A percentile compares a stretch with the other conserved stretches of the same genome.
Evolutionary conservation across 2,329 filamentous ascomycete species (phyloP).

Genomic region (Xylaria sp.): DNA sequence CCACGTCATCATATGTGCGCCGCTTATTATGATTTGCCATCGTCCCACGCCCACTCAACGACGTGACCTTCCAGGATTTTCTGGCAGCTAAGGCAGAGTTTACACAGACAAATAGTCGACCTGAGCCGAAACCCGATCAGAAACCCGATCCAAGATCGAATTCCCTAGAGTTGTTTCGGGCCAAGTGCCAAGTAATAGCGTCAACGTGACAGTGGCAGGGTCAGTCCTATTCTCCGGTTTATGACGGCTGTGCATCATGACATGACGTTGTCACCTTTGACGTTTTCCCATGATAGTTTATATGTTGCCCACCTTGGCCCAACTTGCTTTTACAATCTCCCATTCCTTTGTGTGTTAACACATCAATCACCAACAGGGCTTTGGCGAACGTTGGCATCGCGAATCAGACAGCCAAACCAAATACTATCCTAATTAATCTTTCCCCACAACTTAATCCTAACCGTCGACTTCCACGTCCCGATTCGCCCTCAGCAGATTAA

Average conservation of each 20-base stretch:
- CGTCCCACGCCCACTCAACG: not conserved
- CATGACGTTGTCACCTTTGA: slow-evolving; percentile 23
- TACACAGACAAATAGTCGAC: slow-evolving; percentile 1
- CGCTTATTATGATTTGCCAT: slow-evolving; percentile 18
- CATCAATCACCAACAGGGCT: not conserved
- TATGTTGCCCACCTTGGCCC: slow-evolving; percentile 10
- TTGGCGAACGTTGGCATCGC: not conserved
- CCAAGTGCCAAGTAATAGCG: not conserved
- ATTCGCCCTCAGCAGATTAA: not conserved
- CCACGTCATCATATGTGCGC: slow-evolving; percentile 25
- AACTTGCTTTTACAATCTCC: not conserved
- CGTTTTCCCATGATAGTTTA: slow-evolving; percentile 4
- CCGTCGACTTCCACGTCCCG: not conserved
- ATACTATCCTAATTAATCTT: not conserved
- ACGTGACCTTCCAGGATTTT: slow-evolving; percentile 11
- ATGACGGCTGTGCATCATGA: slow-evolving; percentile 22
- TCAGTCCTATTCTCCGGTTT: not conserved
- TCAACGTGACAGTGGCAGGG: slow-evolving; percentile 4
- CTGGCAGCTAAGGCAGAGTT: not conserved
- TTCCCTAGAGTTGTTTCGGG: slow-evolving; percentile 5
- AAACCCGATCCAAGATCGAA: slow-evolving; percentile 18
- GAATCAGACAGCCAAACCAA: not conserved
- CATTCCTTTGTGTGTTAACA: too few relatives aligned
- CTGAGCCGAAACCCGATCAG: slow-evolving; percentile 26
- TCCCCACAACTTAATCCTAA: not conserved